A percentile compares a stretch with the other conserved stretches of the same genome.
phyloP scores from a whole-genome alignment of 768 basidiomycete genomes.

The Cytidiella melzeri region DNA sequence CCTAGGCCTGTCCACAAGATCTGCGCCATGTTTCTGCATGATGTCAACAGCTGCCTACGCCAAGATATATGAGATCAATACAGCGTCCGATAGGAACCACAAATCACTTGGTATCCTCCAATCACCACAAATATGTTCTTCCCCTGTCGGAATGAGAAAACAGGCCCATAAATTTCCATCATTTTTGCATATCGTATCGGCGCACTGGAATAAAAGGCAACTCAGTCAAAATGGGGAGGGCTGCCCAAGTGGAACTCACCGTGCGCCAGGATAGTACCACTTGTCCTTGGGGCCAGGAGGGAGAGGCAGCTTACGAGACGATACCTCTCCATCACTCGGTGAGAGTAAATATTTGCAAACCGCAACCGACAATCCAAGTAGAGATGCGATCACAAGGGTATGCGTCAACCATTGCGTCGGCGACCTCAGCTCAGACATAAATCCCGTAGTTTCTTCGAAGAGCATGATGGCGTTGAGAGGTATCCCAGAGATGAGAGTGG shows the following conservation, averaged over 20 bases:
- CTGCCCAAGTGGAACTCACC: background rate
- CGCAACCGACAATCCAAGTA: background rate
- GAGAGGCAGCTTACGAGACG: background rate
- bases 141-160: constrained; percentile 8
- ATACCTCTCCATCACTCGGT: background rate
- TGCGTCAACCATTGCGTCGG: background rate
- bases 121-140: constrained; percentile 3
- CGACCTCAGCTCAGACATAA: background rate
- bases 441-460: background rate
- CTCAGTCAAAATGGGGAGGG: background rate
- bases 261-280: constrained; percentile 5
- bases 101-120: constrained; percentile 4
- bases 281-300: constrained; percentile 1
- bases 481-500: no score
- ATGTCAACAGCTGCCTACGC: constrained; percentile 32
- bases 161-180: constrained; percentile 9
- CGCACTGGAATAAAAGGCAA: background rate
- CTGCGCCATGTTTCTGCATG: constrained; percentile 33
- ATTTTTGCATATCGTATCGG: constrained; percentile 4
- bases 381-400: background rate
- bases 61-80: background rate
- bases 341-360: background rate
- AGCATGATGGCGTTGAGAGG: background rate
- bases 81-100: background rate
- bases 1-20: constrained; percentile 31